Evolutionary conservation across 2,329 filamentous ascomycete genomes (phyloP), one percentile per base, ranked within the genome.

Genomic region (Sordariomycetes sp.): DNA sequence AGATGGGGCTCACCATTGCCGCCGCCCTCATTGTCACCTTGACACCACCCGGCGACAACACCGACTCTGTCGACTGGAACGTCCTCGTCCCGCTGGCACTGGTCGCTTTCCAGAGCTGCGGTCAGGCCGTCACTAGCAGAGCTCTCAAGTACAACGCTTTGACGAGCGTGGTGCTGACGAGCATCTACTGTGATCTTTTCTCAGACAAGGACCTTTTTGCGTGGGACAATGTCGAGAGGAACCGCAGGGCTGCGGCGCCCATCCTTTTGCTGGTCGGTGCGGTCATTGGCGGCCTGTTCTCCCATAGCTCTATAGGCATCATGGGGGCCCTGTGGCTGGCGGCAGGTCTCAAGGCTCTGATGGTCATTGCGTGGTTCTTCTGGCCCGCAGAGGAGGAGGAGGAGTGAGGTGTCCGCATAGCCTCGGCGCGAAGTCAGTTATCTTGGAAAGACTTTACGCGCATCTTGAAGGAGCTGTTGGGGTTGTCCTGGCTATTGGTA

Each of bases 121-220:
- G 83, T 0, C 84, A 90, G 52, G 82, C 83, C 2, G 78, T 87
- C n/a, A 74, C 75, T 0, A 85, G 79, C 46, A 63, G 83, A 4
- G 76, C 81, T 0, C 56, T 90, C 39, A 71, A 77, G 46, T 81
- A 79, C 49, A 78, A 76, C 38, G 75, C 78, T 3, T 59, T 90
- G 15, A 87, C 83, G 0, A 86, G 80, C 40, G 83, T 87, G 12
- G 85, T 88, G 4, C 57, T 92, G 39, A 90, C 85, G 2, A 86
- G 81, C 50, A 78, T 85, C 41, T 90, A 88, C 60, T 87, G 82
- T 50, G 85, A 90, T 51, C 50, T 90, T 15, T 86, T 86, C 45
- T 82, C 78, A 2, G 82, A 86, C 37, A 57, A 60, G 21, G 54
- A 65, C 17, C 46, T 75, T 4, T 67, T 74, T 23, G 51, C 54